Evolutionary conservation across 2,329 filamentous ascomycete species (phyloP).

Genomic region (Aspergillus sp.): DNA sequence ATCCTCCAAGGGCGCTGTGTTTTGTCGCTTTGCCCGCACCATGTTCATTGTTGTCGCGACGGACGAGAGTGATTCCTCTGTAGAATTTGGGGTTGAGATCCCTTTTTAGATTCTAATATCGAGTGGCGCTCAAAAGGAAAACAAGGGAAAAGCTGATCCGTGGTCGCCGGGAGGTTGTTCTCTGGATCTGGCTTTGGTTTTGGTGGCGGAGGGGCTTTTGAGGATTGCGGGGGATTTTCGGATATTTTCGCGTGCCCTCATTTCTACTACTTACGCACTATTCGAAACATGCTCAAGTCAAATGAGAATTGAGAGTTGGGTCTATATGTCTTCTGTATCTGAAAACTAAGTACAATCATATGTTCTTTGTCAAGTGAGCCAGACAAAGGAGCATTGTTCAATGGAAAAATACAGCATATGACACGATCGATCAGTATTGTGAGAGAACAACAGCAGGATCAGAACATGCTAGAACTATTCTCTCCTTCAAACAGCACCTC

Average conservation of each 20-base stretch:
- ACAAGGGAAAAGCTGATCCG: too few species aligned
- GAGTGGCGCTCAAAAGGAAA: too few species aligned
- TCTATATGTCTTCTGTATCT: too few species aligned
- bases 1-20: slow-evolving; percentile 28
- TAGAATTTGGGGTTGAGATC: neutral
- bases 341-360: neutral
- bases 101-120: too few species aligned
- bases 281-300: too few species aligned
- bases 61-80: neutral
- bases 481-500: neutral
- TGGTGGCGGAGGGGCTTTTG: too few species aligned
- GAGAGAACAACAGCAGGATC: neutral
- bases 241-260: too few species aligned
- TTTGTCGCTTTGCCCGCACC: slow-evolving; percentile 30
- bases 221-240: too few species aligned
- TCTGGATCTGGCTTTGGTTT: too few species aligned
- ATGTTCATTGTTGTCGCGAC: slow-evolving; percentile 13
- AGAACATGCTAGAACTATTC: neutral
- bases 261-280: too few species aligned
- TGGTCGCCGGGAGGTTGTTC: too few species aligned
- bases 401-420: neutral
- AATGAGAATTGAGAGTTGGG: too few species aligned
- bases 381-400: neutral
- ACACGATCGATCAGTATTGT: neutral
- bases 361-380: neutral